A percentile compares a stretch with the other conserved stretches of the same genome.
phyloP scores from a whole-genome alignment of 2,329 filamentous ascomycete genomes.

The Elsinoe ampelina region DNA sequence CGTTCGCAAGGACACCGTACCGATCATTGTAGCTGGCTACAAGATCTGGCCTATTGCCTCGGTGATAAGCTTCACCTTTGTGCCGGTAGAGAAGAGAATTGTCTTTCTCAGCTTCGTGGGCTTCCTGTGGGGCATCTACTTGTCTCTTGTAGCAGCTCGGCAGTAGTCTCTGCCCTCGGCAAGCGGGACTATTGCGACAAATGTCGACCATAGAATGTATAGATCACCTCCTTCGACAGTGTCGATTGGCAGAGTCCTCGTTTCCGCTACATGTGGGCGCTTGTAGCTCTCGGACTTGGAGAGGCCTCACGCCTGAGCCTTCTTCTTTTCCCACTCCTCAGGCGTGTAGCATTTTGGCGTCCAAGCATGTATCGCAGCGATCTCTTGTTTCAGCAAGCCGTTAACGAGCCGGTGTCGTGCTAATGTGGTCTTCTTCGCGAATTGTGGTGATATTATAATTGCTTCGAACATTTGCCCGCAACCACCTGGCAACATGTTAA shows the following conservation, averaged over 20 bases:
- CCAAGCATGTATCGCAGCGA: constrained; percentile 88
- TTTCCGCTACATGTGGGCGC: no score
- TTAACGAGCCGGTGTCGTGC: constrained; percentile 84
- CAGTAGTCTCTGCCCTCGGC: constrained; percentile 10
- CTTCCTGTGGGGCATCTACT: constrained; percentile 64
- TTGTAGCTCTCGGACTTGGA: background rate
- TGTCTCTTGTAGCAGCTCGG: constrained; percentile 45
- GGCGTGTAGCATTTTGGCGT: constrained; percentile 88
- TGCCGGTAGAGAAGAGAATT: constrained; percentile 61
- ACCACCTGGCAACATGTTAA: constrained; percentile 41
- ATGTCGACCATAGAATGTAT: no score
- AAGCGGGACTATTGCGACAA: background rate
- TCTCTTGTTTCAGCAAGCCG: constrained; percentile 71
- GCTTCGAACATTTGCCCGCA: constrained; percentile 64
- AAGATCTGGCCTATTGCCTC: constrained; percentile 65
- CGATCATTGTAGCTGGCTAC: constrained; percentile 59
- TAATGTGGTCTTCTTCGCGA: constrained; percentile 54
- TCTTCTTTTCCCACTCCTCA: constrained; percentile 73
- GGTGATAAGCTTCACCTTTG: constrained; percentile 59
- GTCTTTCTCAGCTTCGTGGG: constrained; percentile 64
- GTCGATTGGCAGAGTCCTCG: background rate
- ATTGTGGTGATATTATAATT: constrained; percentile 51
- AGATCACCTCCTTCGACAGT: background rate
- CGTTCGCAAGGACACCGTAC: constrained; percentile 28
- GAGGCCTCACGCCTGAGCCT: constrained; percentile 21